Percentiles rank a stretch among this genome's conserved stretches.
Evolutionary conservation across 1,284 basidiomycete species (phyloP).

Genomic region (Tylopilus sp.): DNA sequence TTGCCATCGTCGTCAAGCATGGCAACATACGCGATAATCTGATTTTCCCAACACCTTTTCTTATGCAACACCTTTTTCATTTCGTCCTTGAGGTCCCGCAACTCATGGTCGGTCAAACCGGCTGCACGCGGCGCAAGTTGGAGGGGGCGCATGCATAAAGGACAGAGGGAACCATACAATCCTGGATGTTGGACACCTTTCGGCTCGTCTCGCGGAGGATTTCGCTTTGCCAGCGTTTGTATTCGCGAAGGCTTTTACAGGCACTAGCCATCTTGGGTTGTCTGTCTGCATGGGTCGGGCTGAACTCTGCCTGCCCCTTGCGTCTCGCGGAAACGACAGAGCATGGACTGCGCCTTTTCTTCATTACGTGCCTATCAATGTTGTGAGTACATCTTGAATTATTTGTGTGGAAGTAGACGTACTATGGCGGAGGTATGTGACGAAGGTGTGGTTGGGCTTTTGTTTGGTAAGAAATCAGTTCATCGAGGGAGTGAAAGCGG

Average conservation of each 20-base stretch:
- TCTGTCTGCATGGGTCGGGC: constrained; percentile 77
- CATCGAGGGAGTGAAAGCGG: too few relatives aligned
- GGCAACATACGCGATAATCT: constrained; percentile 85
- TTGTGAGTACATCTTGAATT: neutral
- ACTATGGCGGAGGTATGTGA: constrained; percentile 19
- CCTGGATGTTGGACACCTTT: constrained; percentile 98
- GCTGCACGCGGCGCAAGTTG: constrained; percentile 48
- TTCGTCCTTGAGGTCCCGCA: constrained; percentile 89
- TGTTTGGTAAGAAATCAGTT: constrained; percentile 33
- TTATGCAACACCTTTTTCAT: constrained; percentile 96
- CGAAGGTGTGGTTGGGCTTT: constrained; percentile 1
- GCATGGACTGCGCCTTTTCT: constrained; percentile 97
- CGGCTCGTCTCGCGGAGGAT: constrained; percentile 91
- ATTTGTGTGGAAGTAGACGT: neutral
- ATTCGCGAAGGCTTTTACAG: constrained; percentile 89
- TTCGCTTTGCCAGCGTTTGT: constrained; percentile 94
- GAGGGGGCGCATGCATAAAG: neutral
- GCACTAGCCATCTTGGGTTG: constrained; percentile 88
- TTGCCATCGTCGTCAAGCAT: constrained; percentile 94
- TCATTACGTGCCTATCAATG: constrained; percentile 83
- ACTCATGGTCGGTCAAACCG: constrained; percentile 92
- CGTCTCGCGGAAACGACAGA: constrained; percentile 97
- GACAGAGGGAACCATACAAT: constrained; percentile 61
- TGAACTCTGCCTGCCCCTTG: constrained; percentile 95
- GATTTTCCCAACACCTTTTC: constrained; percentile 97